Evolutionary conservation across 2,329 filamentous ascomycete genomes (phyloP).

Genomic region (Lojkania enalia): DNA sequence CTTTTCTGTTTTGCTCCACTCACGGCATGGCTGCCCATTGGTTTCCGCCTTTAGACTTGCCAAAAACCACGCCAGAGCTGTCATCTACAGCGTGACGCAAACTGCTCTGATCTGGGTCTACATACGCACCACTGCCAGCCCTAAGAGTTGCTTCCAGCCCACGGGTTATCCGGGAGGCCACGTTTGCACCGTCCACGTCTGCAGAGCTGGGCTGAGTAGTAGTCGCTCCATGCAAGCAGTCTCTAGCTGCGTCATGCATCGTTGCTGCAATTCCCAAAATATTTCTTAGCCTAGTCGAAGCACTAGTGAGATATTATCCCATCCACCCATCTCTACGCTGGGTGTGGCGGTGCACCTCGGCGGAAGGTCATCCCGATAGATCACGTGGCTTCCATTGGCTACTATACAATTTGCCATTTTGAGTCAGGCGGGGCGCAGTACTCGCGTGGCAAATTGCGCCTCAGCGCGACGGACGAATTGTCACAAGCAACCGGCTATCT

Average conservation of each 20-base stretch:
- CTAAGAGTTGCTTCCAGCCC: conserved; percentile 21
- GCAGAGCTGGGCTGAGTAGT: conserved; percentile 29
- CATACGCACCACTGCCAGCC: conserved; percentile 28
- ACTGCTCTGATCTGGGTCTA: conserved; percentile 21
- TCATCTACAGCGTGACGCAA: conserved; percentile 28
- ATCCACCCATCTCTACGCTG: conserved; percentile 14
- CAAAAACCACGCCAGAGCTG: conserved; percentile 1
- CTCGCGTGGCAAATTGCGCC: conserved; percentile 27
- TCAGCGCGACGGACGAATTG: conserved; percentile 13
- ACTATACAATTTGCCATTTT: conserved; percentile 20
- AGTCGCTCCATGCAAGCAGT: conserved; percentile 27
- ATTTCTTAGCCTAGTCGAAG: conserved; percentile 28
- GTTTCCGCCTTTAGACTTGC: conserved; percentile 1
- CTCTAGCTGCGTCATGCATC: conserved; percentile 36
- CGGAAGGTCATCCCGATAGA: conserved; percentile 18
- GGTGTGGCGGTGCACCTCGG: conserved; percentile 38
- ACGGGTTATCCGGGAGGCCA: conserved; percentile 34
- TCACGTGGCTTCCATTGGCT: conserved; percentile 32
- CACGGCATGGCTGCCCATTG: conserved; percentile 13
- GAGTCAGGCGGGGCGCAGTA: conserved; percentile 17
- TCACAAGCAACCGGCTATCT: conserved; percentile 1
- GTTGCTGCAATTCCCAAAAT: conserved; percentile 30
- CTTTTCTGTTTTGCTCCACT: conserved; percentile 35
- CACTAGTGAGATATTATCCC: conserved; percentile 15
- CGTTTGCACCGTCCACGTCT: conserved; percentile 38